phyloP scores from a whole-genome alignment of 192 early-diverging fungal genomes.

The Spinellus fusiger region DNA sequence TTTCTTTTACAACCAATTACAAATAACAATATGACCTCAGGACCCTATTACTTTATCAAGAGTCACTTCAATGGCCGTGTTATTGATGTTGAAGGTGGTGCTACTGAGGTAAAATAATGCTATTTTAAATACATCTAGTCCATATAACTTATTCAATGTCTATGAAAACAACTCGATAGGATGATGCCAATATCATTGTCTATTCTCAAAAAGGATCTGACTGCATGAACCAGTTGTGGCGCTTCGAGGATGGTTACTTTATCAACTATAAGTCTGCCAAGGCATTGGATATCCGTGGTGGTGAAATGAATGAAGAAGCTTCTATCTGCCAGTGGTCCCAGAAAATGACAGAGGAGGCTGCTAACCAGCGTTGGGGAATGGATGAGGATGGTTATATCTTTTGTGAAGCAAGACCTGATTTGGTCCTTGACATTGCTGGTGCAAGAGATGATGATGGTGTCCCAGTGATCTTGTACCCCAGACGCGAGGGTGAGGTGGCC shows the following conservation, averaged over 20 bases:
- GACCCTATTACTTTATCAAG: constrained; percentile 9
- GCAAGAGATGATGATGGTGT: constrained; percentile 15
- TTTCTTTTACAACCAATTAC: too few relatives aligned
- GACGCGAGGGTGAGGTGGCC: constrained; percentile 18
- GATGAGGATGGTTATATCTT: constrained; percentile 18
- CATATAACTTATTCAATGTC: not conserved
- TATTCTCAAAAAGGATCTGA: constrained; percentile 9
- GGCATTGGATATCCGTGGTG: constrained; percentile 22
- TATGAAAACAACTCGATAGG: too few relatives aligned
- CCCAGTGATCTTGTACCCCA: constrained; percentile 12
- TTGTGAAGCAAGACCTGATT: constrained; percentile 1
- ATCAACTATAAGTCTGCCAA: constrained; percentile 21
- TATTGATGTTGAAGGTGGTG: constrained; percentile 13
- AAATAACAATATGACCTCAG: not conserved
- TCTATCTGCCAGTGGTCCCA: constrained; percentile 11
- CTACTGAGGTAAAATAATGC: constrained; percentile 7
- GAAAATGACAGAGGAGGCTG: constrained; percentile 4
- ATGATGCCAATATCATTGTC: constrained; percentile 16
- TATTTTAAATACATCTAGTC: not conserved
- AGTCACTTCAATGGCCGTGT: constrained; percentile 20
- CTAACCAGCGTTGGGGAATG: constrained; percentile 15
- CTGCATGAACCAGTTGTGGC: constrained; percentile 11
- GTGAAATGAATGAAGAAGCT: constrained; percentile 11
- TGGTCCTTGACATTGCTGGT: constrained; percentile 17
- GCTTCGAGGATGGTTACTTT: constrained; percentile 11